Evolutionary conservation across 257 asterid species (phyloP), one percentile per base, ranked within the genome.

Genomic region (Lavandula angustifolia): DNA sequence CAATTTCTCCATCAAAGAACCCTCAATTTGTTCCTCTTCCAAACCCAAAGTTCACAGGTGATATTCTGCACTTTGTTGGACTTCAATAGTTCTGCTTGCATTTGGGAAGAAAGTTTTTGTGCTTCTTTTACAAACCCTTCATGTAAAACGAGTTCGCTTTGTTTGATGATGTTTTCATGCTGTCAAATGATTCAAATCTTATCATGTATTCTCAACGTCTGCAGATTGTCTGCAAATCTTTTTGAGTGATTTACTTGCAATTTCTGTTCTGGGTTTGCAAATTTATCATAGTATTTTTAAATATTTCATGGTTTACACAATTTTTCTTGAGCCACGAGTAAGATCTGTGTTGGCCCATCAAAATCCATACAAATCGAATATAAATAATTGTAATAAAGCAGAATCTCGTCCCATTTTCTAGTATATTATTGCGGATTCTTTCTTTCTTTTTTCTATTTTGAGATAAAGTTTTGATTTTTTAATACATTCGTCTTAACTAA

Each of bases 321-420:
- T 54, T 50, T 73, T 68, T 76, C 81, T 76, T 72, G 81, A 76
- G 81, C 81, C 78, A 59, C 78, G 73, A 60, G 62, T 65, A 76
- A 44, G 54, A 72, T 72, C 75, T 73, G 12, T 58, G 41, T 62
- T 62, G 78, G 63, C 57, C 81, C 81, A 70, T 70, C 17, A 34
- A 4, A 16, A 31, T 47, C 37, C 59, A 29, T 5, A 34, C 41
- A 33, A 47, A 54, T 54, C 18, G 11, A 67, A 66, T 35, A 37
- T 38, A 3, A 53, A 12, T 31, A 29, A 32, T 13, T 13, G 16
- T 32, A 27, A 44, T 27, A 65, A 54, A 42, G 53, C 50, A 54
- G 35, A 61, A 54, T 22, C 55, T 48, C 57, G 34, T 55, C 65
- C 64, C 54, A 1, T 42, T 59, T 59, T 11, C 31, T 37, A 22